Evolutionary conservation across 768 basidiomycete genomes (phyloP).

Genomic region (Cystoderma amianthinum): DNA sequence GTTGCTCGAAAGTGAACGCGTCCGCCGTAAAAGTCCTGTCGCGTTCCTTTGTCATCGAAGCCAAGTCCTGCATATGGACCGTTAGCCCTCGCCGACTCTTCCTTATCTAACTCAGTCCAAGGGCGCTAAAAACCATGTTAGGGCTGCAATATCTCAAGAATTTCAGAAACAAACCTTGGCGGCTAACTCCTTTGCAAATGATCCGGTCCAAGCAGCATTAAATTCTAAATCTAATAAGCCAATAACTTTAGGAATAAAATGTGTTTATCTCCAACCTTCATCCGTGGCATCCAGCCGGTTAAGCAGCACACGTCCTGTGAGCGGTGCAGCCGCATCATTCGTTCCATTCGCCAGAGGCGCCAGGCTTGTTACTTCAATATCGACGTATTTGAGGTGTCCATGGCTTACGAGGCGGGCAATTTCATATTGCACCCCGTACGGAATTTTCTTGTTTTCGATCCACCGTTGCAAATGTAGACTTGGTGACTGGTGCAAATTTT

Average conservation of each 20-base stretch:
- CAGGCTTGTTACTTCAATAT: conserved; percentile 21
- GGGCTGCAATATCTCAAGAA: not conserved
- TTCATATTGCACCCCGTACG: conserved; percentile 48
- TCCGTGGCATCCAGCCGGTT: not conserved
- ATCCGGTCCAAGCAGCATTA: conserved; percentile 9
- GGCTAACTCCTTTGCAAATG: conserved; percentile 29
- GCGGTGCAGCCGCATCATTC: conserved; percentile 26
- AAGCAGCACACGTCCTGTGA: conserved; percentile 4
- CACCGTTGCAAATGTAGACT: conserved; percentile 9
- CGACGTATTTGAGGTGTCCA: conserved; percentile 17
- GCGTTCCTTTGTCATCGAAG: conserved; percentile 21
- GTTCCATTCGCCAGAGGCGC: conserved; percentile 13
- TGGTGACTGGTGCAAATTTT: conserved; percentile 18
- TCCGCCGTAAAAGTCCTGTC: conserved; percentile 52
- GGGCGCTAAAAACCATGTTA: conserved; percentile 33
- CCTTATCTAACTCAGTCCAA: conserved; percentile 56
- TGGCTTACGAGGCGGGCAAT: conserved; percentile 35
- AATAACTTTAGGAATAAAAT: not conserved
- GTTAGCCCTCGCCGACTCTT: conserved; percentile 31
- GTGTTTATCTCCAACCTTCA: not conserved
- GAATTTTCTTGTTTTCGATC: conserved; percentile 22
- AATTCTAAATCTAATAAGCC: not conserved
- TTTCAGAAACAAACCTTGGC: conserved; percentile 22
- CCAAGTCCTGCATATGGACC: conserved; percentile 34
- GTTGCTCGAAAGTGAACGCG: conserved; percentile 47